Conservation (phyloP, 108 stramenopile species). For the Cyclotella baltica region DNA sequence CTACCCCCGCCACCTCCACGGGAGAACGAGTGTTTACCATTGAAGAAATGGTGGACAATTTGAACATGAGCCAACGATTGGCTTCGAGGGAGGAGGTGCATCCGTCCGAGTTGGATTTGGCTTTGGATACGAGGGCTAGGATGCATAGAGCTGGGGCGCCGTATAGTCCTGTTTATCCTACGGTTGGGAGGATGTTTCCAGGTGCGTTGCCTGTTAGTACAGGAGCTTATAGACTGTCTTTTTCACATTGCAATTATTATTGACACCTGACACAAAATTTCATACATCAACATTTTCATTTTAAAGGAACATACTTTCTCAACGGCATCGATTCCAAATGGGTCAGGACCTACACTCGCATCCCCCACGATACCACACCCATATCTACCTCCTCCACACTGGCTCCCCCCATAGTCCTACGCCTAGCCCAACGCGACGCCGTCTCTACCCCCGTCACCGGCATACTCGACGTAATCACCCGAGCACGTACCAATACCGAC, state of each 20-base stretch:
- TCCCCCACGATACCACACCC: conserved; percentile 73
- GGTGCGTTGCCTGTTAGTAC: too few relatives aligned
- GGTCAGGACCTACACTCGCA: conserved; percentile 81
- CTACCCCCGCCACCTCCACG: conserved; percentile 16
- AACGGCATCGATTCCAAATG: conserved; percentile 86
- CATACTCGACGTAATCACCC: conserved; percentile 61
- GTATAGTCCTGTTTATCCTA: conserved; percentile 89
- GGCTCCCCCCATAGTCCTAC: conserved; percentile 82
- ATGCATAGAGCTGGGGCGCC: conserved; percentile 88
- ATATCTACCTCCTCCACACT: conserved; percentile 56
- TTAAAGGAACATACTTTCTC: conserved; percentile 88
- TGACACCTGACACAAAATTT: too few relatives aligned
- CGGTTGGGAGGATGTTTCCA: conserved; percentile 83
- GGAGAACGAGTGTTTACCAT: conserved; percentile 72
- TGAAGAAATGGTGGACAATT: conserved; percentile 69
- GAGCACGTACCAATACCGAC: conserved; percentile 36
- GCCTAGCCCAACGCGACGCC: conserved; percentile 66
- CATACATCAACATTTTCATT: not conserved
- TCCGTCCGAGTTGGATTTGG: conserved; percentile 90
- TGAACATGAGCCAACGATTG: conserved; percentile 82
- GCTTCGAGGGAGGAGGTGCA: conserved; percentile 83
- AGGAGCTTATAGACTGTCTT: too few relatives aligned
- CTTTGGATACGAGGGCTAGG: conserved; percentile 88
- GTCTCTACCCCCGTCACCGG: conserved; percentile 77
- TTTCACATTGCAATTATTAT: too few relatives aligned